Evolutionary conservation across 129 eudicot genomes (phyloP).

Genomic region (Escallonia rubra): DNA sequence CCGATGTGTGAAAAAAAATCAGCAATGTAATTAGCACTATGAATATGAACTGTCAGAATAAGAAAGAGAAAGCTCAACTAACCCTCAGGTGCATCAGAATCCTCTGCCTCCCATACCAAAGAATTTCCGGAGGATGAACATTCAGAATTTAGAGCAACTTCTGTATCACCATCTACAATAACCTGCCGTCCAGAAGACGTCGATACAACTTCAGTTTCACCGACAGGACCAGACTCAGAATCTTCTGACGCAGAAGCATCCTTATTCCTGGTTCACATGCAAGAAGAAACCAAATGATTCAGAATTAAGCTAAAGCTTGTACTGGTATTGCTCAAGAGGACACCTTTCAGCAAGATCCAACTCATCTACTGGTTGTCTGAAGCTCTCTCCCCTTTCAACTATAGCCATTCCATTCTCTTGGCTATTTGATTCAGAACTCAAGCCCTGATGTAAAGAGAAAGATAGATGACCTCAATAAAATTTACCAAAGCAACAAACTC

Average conservation of each 20-base stretch:
- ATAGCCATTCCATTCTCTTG: slow-evolving; percentile 45
- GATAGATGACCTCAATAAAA: neutral
- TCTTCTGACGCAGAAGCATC: slow-evolving; percentile 36
- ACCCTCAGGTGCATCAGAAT: slow-evolving; percentile 81
- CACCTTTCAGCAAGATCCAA: slow-evolving; percentile 50
- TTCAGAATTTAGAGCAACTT: slow-evolving; percentile 32
- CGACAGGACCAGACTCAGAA: slow-evolving; percentile 22
- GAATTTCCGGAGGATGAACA: slow-evolving; percentile 53
- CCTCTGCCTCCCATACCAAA: slow-evolving; percentile 54
- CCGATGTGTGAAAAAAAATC: neutral
- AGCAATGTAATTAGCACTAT: neutral
- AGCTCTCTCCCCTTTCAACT: slow-evolving; percentile 39
- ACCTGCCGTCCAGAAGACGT: slow-evolving; percentile 39
- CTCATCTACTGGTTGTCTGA: slow-evolving; percentile 34
- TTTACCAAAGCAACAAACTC: neutral
- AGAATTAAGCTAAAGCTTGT: neutral
- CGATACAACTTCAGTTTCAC: slow-evolving; percentile 39
- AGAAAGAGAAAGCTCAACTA: slow-evolving; percentile 5
- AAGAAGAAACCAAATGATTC: neutral
- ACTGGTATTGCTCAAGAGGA: slow-evolving; percentile 15
- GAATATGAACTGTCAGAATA: neutral
- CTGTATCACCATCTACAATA: slow-evolving; percentile 30
- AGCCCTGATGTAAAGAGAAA: slow-evolving; percentile 37
- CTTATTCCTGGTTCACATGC: slow-evolving; percentile 41
- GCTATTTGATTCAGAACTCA: slow-evolving; percentile 45